Evolutionary conservation across 2,329 filamentous ascomycete genomes (phyloP), one percentile per base, ranked within the genome.

Genomic region (Aspergillus bombycis): DNA sequence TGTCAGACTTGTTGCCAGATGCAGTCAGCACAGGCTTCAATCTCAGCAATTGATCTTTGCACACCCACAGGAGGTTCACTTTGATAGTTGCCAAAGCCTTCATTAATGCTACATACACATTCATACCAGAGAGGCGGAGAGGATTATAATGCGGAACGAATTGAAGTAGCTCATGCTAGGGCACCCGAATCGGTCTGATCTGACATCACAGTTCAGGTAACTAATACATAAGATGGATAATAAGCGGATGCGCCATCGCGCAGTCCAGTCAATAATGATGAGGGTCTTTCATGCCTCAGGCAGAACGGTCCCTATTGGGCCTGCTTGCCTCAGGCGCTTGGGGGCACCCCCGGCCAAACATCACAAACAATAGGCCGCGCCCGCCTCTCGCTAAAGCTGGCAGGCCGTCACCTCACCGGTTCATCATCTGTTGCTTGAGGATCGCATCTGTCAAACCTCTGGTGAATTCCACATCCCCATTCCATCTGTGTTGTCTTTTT

Each of bases 321-420:
- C 14, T 53, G 12, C 32, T 10, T 68, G 66, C 68, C 68, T 66
- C 28, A 68, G 68, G 68, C 67, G 19, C 8, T 54, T 32, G 14
- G 19, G 46, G 46, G 16, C 11, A 16, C n/a, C 32, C 50, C 34
- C 10, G 36, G 46, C 41, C 62, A 65, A 68, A 66, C 60, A 59
- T 48, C 53, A 53, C 68, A 72, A 72, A 72, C 69, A 67, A 62
- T 23, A 53, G 62, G 64, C 62, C 30, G 45, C 62, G 58, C 64
- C 61, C 58, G 66, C 62, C 60, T 63, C 69, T 71, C 68, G 67
- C 69, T 71, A 70, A 69, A 69, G 65, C 65, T 65, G 63, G 63
- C 64, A 62, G 66, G 65, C 67, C 68, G 65, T 70, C 70, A 70
- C 65, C 66, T 71, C 70, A 71, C 70, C 70, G 70, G 67, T 67